phyloP scores from a whole-genome alignment of 2,329 filamentous ascomycete species.

The Bipolaris oryzae region DNA sequence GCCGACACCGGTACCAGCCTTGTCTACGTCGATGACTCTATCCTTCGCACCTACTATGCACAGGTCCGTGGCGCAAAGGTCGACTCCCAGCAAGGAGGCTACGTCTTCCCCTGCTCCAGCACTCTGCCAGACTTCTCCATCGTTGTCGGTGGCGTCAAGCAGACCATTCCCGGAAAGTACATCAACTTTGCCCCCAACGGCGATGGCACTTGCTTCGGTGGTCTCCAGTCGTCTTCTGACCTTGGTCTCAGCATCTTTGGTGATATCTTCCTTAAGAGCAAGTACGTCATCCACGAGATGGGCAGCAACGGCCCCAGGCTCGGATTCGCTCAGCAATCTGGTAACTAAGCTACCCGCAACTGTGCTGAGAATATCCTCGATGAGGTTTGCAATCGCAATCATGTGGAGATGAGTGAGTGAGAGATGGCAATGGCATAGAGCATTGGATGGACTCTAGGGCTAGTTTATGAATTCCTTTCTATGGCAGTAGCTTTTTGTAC shows the following conservation, averaged over 20 bases:
- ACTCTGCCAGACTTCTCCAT: slow-evolving; percentile 61
- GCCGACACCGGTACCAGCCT: slow-evolving; percentile 75
- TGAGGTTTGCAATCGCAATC: background rate
- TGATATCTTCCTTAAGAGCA: slow-evolving; percentile 78
- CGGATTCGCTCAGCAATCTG: slow-evolving; percentile 53
- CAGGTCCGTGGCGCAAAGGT: slow-evolving; percentile 60
- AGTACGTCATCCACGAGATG: slow-evolving; percentile 68
- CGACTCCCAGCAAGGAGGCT: slow-evolving; percentile 59
- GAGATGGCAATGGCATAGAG: background rate
- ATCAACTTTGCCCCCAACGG: slow-evolving; percentile 60
- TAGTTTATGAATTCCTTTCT: background rate
- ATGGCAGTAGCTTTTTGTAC: background rate
- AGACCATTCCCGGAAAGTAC: slow-evolving; percentile 59
- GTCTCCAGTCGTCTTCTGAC: slow-evolving; percentile 69
- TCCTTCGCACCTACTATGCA: slow-evolving; percentile 66
- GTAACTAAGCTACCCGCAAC: slow-evolving; percentile 19
- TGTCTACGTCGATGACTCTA: slow-evolving; percentile 60
- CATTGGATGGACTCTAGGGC: background rate
- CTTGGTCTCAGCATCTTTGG: slow-evolving; percentile 73
- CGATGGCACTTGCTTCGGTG: slow-evolving; percentile 70
- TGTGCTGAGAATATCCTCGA: background rate
- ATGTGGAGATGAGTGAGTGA: background rate
- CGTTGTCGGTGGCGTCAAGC: slow-evolving; percentile 56
- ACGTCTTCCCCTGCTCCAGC: slow-evolving; percentile 59
- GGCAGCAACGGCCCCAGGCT: slow-evolving; percentile 46